Evolutionary conservation across 2,329 filamentous ascomycete species (phyloP).

Genomic region (Ophiocordyceps camponoti-saundersi): DNA sequence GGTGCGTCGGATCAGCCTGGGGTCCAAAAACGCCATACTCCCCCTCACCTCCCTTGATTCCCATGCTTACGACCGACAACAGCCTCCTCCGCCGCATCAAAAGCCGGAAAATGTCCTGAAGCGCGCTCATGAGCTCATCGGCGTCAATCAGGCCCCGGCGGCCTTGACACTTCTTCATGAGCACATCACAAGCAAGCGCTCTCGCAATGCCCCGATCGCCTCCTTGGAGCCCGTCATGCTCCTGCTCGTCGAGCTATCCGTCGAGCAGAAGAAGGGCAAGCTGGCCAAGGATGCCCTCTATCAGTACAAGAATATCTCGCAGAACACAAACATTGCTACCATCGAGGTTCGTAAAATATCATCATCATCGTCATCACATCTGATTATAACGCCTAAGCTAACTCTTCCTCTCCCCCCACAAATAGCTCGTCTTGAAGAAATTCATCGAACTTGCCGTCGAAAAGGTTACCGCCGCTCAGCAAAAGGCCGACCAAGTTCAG

Average conservation of each 20-base stretch:
- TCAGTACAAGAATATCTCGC: constrained; percentile 99
- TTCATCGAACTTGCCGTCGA: constrained; percentile 95
- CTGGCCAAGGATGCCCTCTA: constrained; percentile 96
- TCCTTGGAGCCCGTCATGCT: constrained; percentile 97
- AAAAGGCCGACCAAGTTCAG: constrained; percentile 91
- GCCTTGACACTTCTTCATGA: constrained; percentile 92
- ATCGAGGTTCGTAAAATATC: constrained; percentile 82
- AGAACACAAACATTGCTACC: constrained; percentile 95
- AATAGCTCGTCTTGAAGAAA: constrained; percentile 79
- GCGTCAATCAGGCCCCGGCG: constrained; percentile 82
- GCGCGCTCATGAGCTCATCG: constrained; percentile 96
- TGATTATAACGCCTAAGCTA: no score
- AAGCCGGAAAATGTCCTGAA: constrained; percentile 99
- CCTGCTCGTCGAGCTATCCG: constrained; percentile 88
- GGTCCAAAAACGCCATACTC: not conserved
- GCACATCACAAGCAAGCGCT: constrained; percentile 97
- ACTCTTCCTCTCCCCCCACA: not conserved
- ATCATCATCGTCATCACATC: no score
- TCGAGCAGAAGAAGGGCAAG: constrained; percentile 96
- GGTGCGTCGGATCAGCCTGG: constrained; percentile 16
- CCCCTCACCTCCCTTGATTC: constrained; percentile 11
- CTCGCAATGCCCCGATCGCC: constrained; percentile 89
- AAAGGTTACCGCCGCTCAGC: constrained; percentile 90
- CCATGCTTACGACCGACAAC: constrained; percentile 4
- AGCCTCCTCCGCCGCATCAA: constrained; percentile 93